Conservation (phyloP, 306 rosid genomes). For the Cucumis sativus region DNA sequence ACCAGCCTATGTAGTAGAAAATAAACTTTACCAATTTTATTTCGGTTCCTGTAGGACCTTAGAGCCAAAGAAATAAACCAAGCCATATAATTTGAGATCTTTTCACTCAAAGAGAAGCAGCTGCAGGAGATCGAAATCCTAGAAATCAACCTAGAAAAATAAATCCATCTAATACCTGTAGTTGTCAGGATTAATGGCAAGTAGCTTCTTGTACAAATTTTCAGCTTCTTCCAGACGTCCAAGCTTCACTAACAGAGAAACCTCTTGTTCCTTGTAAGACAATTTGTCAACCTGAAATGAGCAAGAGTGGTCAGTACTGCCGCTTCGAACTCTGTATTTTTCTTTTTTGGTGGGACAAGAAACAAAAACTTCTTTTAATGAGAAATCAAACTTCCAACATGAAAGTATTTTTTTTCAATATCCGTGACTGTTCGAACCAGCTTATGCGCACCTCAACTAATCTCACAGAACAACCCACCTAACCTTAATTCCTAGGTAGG, state of each 20-base stretch:
- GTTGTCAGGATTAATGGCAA: conserved; percentile 89
- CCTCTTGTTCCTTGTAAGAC: conserved; percentile 74
- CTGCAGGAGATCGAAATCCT: neutral
- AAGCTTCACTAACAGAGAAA: conserved; percentile 80
- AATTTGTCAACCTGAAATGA: conserved; percentile 71
- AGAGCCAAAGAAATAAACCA: neutral
- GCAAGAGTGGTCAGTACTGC: conserved; percentile 11
- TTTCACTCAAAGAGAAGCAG: neutral
- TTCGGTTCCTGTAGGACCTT: neutral
- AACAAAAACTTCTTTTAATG: neutral
- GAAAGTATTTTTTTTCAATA: neutral
- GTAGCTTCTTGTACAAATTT: conserved; percentile 50
- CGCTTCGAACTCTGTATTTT: conserved; percentile 1
- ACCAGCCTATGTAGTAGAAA: neutral
- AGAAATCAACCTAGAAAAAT: conserved; percentile 1
- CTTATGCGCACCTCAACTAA: too few relatives aligned
- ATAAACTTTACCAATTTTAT: neutral
- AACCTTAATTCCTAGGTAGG: too few relatives aligned
- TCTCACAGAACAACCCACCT: too few relatives aligned
- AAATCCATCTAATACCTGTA: conserved; percentile 43
- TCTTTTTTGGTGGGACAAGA: neutral
- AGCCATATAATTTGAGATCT: neutral
- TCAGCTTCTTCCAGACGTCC: conserved; percentile 60
- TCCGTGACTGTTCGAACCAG: too few relatives aligned
- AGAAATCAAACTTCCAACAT: neutral